Percentiles rank a stretch among this genome's conserved stretches.
phyloP scores from a whole-genome alignment of 163 green algal genomes.

The Chlamydomonas reinhardtii region DNA sequence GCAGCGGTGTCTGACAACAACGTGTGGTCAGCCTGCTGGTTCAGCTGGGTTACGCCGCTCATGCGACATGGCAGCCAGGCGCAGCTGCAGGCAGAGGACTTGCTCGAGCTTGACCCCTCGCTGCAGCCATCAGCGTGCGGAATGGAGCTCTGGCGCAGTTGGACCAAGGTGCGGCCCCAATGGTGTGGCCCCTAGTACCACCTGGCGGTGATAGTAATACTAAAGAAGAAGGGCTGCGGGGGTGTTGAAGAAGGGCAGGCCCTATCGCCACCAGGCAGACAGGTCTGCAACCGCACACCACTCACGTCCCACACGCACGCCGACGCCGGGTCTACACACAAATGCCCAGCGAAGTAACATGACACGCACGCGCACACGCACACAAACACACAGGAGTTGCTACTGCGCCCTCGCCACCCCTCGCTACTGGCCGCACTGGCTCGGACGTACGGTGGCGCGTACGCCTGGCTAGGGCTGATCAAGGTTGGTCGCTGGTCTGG shows the following conservation, averaged over 20 bases:
- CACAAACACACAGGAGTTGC: slow-evolving; percentile 26
- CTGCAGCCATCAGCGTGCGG: slow-evolving; percentile 16
- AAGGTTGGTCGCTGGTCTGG: slow-evolving; percentile 53
- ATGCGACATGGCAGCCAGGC: neutral
- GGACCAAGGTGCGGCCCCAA: neutral
- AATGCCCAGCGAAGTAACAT: too few species aligned
- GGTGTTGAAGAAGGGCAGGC: too few species aligned
- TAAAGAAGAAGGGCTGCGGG: too few species aligned
- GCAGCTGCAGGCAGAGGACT: slow-evolving; percentile 25
- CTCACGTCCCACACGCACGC: too few species aligned
- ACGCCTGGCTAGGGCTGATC: slow-evolving; percentile 70
- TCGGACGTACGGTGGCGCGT: slow-evolving; percentile 66
- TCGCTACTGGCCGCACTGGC: slow-evolving; percentile 76
- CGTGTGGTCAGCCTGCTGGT: neutral
- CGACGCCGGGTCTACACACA: too few species aligned
- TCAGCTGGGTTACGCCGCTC: slow-evolving; percentile 29
- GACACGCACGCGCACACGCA: too few species aligned
- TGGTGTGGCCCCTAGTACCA: neutral
- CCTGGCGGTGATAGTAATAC: too few species aligned
- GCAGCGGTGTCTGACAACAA: too few species aligned
- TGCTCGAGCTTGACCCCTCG: neutral
- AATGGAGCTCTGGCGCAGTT: slow-evolving; percentile 16
- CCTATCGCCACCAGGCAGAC: too few species aligned
- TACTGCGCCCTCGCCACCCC: slow-evolving; percentile 6
- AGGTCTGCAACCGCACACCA: too few species aligned